phyloP scores from a whole-genome alignment of 2,329 filamentous ascomycete species.

The Bipolaris victoriae region DNA sequence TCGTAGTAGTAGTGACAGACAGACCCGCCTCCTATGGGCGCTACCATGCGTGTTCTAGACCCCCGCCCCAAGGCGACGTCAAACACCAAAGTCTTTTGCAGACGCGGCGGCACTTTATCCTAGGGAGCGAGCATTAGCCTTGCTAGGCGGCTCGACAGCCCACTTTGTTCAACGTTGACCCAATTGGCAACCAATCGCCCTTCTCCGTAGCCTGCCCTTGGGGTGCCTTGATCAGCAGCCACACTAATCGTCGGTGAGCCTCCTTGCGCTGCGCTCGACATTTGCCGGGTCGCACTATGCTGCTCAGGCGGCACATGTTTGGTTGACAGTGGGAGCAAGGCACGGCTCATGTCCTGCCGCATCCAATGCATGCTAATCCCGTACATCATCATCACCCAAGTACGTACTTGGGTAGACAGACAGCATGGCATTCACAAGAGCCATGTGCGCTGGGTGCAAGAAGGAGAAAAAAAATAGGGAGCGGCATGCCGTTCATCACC shows the following conservation, averaged over 20 bases:
- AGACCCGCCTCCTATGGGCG: slow-evolving; percentile 16
- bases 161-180: slow-evolving; percentile 26
- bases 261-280: slow-evolving; percentile 14
- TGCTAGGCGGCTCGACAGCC: slow-evolving; percentile 20
- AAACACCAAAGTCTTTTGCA: slow-evolving; percentile 37
- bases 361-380: slow-evolving; percentile 3
- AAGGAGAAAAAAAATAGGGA: background rate
- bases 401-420: background rate
- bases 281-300: slow-evolving; percentile 13
- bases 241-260: slow-evolving; percentile 24
- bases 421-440: slow-evolving; percentile 12
- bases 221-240: slow-evolving; percentile 18
- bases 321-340: slow-evolving; percentile 1
- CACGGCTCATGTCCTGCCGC: slow-evolving; percentile 3
- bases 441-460: slow-evolving; percentile 8
- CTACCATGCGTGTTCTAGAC: slow-evolving; percentile 43
- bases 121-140: slow-evolving; percentile 30
- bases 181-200: slow-evolving; percentile 22
- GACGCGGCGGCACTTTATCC: slow-evolving; percentile 33
- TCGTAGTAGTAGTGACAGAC: too few relatives aligned
- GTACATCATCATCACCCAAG: background rate
- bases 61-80: slow-evolving; percentile 28
- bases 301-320: slow-evolving; percentile 8
- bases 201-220: slow-evolving; percentile 16
- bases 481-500: slow-evolving; percentile 12